A percentile compares a stretch with the other conserved stretches of the same genome.
Evolutionary conservation across 768 basidiomycete species (phyloP).

Genomic region (Scleroderma citrinum): DNA sequence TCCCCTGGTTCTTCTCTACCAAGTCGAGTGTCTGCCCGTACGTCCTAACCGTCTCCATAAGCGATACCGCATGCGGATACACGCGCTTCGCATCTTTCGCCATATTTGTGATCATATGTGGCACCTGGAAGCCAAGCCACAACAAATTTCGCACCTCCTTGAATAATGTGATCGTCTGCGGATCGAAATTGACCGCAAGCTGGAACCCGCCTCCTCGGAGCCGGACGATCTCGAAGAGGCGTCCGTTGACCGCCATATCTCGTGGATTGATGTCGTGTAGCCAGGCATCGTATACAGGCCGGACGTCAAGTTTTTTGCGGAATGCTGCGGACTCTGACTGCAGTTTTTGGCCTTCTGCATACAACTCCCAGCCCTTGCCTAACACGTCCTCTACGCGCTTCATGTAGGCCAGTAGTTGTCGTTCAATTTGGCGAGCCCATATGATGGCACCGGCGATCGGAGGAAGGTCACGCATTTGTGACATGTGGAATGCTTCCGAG

Average conservation of each 20-base stretch:
- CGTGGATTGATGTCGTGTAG: constrained; percentile 89
- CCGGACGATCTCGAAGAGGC: constrained; percentile 86
- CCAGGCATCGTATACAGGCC: constrained; percentile 95
- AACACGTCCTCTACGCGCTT: constrained; percentile 98
- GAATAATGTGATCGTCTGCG: constrained; percentile 96
- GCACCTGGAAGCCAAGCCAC: constrained; percentile 95
- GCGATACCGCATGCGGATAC: constrained; percentile 94
- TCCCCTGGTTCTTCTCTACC: constrained; percentile 84
- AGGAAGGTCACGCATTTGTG: constrained; percentile 95
- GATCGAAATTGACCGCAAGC: constrained; percentile 95
- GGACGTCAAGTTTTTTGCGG: constrained; percentile 92
- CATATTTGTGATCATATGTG: constrained; percentile 91
- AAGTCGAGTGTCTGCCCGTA: constrained; percentile 94
- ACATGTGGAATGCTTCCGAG: constrained; percentile 97
- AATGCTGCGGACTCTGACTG: constrained; percentile 89
- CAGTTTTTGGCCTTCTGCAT: constrained; percentile 98
- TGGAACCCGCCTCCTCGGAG: constrained; percentile 72
- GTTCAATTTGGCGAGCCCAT: constrained; percentile 98
- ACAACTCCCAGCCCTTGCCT: constrained; percentile 96
- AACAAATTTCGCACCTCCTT: constrained; percentile 95
- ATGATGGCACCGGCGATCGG: constrained; percentile 98
- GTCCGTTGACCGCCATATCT: constrained; percentile 86
- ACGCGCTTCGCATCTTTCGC: constrained; percentile 98
- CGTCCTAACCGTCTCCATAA: constrained; percentile 99
- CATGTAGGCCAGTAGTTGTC: constrained; percentile 95